Conservation (phyloP, 1,284 basidiomycete species). For the Cutaneotrichosporon mucoides region DNA sequence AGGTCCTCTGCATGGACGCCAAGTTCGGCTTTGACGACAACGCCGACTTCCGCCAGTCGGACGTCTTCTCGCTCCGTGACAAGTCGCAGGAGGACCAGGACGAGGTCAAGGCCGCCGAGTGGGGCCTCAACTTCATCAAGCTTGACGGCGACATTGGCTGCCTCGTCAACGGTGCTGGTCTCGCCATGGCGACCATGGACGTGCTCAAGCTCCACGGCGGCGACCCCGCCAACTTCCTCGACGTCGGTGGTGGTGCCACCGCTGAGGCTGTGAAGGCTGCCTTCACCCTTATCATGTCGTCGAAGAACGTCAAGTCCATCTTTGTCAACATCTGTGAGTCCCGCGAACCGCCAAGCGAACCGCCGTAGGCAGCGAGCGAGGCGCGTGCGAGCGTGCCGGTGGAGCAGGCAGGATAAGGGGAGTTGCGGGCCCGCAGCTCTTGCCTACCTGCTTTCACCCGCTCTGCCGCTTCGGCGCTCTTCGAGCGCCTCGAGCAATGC, state of each 20-base stretch:
- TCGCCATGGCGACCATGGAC: conserved; percentile 99
- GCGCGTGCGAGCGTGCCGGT: too few relatives aligned
- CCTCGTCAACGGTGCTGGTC: conserved; percentile 96
- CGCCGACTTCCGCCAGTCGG: conserved; percentile 93
- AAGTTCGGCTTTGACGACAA: conserved; percentile 99
- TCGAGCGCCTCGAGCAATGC: conserved; percentile 28
- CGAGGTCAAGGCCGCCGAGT: conserved; percentile 81
- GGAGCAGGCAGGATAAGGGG: too few relatives aligned
- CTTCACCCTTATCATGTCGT: conserved; percentile 88
- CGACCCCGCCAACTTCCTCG: conserved; percentile 92
- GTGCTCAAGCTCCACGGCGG: conserved; percentile 92
- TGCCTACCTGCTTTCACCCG: background rate
- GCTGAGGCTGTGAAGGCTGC: conserved; percentile 99
- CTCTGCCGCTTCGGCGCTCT: background rate
- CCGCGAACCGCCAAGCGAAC: background rate
- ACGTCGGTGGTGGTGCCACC: conserved; percentile 96
- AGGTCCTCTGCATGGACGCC: conserved; percentile 98
- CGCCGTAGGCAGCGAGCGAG: too few relatives aligned
- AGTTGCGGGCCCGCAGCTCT: too few relatives aligned
- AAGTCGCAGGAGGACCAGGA: conserved; percentile 93
- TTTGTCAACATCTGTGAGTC: conserved; percentile 87
- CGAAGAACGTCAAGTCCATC: conserved; percentile 93
- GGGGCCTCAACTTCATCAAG: conserved; percentile 98
- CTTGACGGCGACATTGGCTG: conserved; percentile 97
- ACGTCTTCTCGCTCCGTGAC: conserved; percentile 86